These are phyloP conservation scores for Lasiosphaeria ovina DNA, from an alignment of 495 filamentous ascomycete species.

Conservation along the genomic window DNA sequence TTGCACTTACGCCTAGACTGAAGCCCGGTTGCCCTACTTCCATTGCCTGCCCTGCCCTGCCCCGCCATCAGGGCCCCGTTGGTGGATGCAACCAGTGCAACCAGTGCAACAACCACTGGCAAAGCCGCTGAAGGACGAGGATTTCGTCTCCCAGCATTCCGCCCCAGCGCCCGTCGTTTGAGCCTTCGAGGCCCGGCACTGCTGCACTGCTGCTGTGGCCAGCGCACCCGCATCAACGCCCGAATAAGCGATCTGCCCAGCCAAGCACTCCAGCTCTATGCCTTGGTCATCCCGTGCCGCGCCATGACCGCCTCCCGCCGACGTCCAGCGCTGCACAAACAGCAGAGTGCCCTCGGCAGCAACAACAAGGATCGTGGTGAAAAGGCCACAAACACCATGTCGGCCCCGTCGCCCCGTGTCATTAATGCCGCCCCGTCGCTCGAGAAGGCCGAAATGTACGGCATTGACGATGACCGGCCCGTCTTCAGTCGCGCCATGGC, in stretches of 20 bases:
- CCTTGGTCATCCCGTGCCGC: slow-evolving; percentile 11
- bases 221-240: neutral
- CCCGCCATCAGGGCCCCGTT: neutral
- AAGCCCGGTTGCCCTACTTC: neutral
- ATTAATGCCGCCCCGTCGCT: slow-evolving; percentile 56
- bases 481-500: slow-evolving; percentile 54
- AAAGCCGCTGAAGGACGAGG: neutral
- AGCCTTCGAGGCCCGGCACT: neutral
- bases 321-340: slow-evolving; percentile 36
- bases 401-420: slow-evolving; percentile 42
- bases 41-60: neutral
- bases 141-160: neutral
- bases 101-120: too few relatives aligned
- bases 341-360: slow-evolving; percentile 27
- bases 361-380: slow-evolving; percentile 35
- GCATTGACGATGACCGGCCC: slow-evolving; percentile 54
- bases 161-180: too few relatives aligned
- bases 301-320: slow-evolving; percentile 36
- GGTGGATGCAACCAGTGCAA: slow-evolving; percentile 1
- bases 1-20: neutral
- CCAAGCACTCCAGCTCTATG: slow-evolving; percentile 9
- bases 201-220: neutral
- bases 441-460: slow-evolving; percentile 55
- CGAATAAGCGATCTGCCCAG: neutral
- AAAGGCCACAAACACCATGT: slow-evolving; percentile 25